Evolutionary conservation across 164 flowering plant genomes (phyloP).

Genomic region (Aristolochia contorta): DNA sequence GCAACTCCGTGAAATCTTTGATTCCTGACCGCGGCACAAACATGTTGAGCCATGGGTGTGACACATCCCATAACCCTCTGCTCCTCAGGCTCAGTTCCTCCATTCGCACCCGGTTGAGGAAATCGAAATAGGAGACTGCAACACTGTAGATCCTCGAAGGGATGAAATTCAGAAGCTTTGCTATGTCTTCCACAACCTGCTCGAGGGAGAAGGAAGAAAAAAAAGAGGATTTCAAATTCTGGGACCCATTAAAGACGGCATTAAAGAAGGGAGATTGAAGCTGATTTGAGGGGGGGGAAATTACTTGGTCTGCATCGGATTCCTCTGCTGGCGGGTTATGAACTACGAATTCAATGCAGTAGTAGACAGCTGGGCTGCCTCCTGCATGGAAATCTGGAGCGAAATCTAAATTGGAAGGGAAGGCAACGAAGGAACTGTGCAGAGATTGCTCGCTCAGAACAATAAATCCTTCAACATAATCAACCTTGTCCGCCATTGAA

Average conservation of each 20-base stretch:
- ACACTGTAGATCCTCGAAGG: slow-evolving; percentile 13
- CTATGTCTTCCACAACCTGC: slow-evolving; percentile 20
- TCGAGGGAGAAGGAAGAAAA: background rate
- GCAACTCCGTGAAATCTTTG: slow-evolving; percentile 17
- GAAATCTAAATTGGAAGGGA: slow-evolving; percentile 16
- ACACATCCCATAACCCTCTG: slow-evolving; percentile 34
- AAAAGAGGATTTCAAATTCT: background rate
- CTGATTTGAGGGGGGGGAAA: background rate
- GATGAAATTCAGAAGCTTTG: slow-evolving; percentile 18
- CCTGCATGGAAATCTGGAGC: slow-evolving; percentile 13
- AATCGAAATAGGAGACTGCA: slow-evolving; percentile 30
- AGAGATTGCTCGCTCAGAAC: slow-evolving; percentile 20
- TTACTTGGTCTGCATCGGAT: slow-evolving; percentile 17
- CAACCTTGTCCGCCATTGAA: slow-evolving; percentile 20
- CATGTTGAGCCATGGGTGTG: slow-evolving; percentile 46
- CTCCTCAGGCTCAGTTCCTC: slow-evolving; percentile 22
- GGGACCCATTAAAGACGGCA: background rate
- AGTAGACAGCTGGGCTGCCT: slow-evolving; percentile 14
- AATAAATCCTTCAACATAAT: slow-evolving; percentile 29
- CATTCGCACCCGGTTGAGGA: slow-evolving; percentile 28
- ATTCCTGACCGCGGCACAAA: slow-evolving; percentile 30
- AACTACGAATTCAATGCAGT: slow-evolving; percentile 29
- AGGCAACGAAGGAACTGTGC: slow-evolving; percentile 16
- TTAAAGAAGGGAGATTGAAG: background rate
- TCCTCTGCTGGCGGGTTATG: slow-evolving; percentile 17